Evolutionary conservation across 2,329 filamentous ascomycete genomes (phyloP).

Genomic region (Aureobasidium sp.): DNA sequence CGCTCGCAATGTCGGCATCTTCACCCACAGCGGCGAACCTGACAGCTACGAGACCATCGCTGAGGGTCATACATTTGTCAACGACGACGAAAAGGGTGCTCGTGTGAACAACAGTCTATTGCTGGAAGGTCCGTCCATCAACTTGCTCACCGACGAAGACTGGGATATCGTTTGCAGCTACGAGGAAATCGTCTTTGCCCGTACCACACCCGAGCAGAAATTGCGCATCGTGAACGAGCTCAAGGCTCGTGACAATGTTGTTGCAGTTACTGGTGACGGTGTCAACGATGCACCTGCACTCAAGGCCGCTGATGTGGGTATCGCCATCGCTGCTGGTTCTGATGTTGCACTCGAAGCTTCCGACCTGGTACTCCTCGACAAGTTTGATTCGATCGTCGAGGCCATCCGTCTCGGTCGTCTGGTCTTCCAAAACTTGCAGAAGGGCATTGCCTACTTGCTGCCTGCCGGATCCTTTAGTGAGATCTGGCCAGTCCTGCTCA

Average conservation of each 20-base stretch:
- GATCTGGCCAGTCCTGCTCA: conserved; percentile 49
- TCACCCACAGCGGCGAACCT: conserved; percentile 20
- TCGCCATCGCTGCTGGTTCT: conserved; percentile 27
- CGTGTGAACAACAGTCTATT: conserved; percentile 13
- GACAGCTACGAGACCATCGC: conserved; percentile 22
- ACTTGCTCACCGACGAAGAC: conserved; percentile 25
- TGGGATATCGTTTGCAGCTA: conserved; percentile 42
- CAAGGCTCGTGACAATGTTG: conserved; percentile 29
- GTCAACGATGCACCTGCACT: conserved; percentile 39
- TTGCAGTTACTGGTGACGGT: conserved; percentile 35
- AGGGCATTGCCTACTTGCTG: conserved; percentile 35
- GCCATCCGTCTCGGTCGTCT: conserved; percentile 68
- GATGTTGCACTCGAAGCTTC: conserved; percentile 47
- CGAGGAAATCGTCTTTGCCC: conserved; percentile 41
- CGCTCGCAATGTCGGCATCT: conserved; percentile 34
- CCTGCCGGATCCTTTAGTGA: conserved; percentile 48
- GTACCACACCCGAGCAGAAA: conserved; percentile 36
- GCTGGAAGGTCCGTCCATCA: conserved; percentile 18
- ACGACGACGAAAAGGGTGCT: conserved; percentile 1
- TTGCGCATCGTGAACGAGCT: conserved; percentile 35
- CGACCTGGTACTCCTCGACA: conserved; percentile 73
- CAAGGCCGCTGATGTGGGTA: conserved; percentile 37
- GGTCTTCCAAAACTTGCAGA: conserved; percentile 18
- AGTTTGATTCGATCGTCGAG: conserved; percentile 73
- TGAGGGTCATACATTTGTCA: conserved; percentile 5